Base-by-base conservation (phyloP, 257 asterid genomes). In the Solanum boliviense region DNA sequence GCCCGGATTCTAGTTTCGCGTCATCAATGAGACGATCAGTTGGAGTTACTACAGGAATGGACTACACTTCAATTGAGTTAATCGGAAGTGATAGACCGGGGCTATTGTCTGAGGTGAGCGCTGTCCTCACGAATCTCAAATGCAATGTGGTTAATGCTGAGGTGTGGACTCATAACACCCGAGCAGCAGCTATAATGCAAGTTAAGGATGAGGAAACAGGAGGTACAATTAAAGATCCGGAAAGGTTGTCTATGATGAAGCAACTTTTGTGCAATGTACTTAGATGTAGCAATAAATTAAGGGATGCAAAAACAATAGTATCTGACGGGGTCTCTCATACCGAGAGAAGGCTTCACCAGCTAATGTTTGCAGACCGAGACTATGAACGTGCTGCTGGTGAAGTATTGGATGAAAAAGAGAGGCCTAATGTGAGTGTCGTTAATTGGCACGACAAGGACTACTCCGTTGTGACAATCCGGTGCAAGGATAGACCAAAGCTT, bases 131-230 rank as follows among this genome's bases (percentile, higher is more conserved):
- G 5, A 91, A 91, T 90, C 95, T 94, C 44, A 93, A 94, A 72
- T 95, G 98, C 91, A 95, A 94, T 38, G 98, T 95, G 84, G 93
- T 95, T 56, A 93, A 90, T 29, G 98, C 94, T 2, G 98, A 94
- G 90, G 98, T 95, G 62, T 95, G 98, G 98, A 95, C 98, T 3
- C 98, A 95, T 76, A 95, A 95, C 92, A 91, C 98, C 71, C 91
- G 98, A 23, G 98, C 96, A 0, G 98, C 98, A 27, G 91, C 98
- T 6, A 94, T 95, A 6, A 93, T 95, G 95, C 98, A 93, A 88
- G 98, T 95, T 0, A 94, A 94, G 0, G 98, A 95, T 11, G 96
- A 90, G 71, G 89, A 86, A 16, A 90, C 92, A 0, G 96, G 95
- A 31, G 94, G 93, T 16, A 91, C 95, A 2, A 89, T 95, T 2